A percentile compares a stretch with the other conserved stretches of the same genome.
These are phyloP conservation scores for Dothideomycetidae sp. DNA, from an alignment of 2,329 filamentous ascomycete genomes.

Conservation along the genomic window DNA sequence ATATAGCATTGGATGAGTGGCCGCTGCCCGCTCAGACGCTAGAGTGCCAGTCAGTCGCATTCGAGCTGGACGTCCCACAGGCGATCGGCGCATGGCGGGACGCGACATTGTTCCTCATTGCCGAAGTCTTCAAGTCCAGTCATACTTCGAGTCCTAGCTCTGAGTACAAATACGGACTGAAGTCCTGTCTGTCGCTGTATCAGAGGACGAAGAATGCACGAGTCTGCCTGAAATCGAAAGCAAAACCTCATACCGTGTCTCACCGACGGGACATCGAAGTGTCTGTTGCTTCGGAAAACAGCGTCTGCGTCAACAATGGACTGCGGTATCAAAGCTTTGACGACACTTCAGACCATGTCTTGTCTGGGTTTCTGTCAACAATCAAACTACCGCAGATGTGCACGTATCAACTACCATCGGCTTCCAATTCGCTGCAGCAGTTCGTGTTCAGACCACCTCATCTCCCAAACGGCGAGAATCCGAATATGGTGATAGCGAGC, in stretches of 20 bases:
- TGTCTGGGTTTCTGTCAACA: conserved; percentile 5
- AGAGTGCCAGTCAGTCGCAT: conserved; percentile 32
- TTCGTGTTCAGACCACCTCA: conserved; percentile 16
- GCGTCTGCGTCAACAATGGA: too few species aligned
- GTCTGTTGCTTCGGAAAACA: too few species aligned
- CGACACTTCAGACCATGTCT: too few species aligned
- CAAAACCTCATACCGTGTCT: conserved; percentile 36
- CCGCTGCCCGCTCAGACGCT: conserved; percentile 30
- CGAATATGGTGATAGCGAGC: conserved; percentile 37
- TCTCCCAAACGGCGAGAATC: too few species aligned
- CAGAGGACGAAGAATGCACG: conserved; percentile 13
- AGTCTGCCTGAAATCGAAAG: conserved; percentile 25
- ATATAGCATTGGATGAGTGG: conserved; percentile 37
- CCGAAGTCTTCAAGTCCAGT: conserved; percentile 22
- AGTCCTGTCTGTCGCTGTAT: conserved; percentile 22
- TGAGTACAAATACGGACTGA: conserved; percentile 16
- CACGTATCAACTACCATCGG: conserved; percentile 35
- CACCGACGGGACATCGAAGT: too few species aligned
- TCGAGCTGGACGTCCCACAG: conserved; percentile 37
- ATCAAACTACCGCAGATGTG: too few species aligned
- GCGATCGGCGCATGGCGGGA: conserved; percentile 38
- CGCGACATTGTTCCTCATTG: conserved; percentile 36
- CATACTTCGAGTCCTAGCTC: conserved; percentile 12
- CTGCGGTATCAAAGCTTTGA: too few species aligned
- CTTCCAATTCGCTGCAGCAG: conserved; percentile 33